These are phyloP conservation scores for Pleurostoma richardsiae DNA, from an alignment of 2,329 filamentous ascomycete species.

Conservation along the genomic window DNA sequence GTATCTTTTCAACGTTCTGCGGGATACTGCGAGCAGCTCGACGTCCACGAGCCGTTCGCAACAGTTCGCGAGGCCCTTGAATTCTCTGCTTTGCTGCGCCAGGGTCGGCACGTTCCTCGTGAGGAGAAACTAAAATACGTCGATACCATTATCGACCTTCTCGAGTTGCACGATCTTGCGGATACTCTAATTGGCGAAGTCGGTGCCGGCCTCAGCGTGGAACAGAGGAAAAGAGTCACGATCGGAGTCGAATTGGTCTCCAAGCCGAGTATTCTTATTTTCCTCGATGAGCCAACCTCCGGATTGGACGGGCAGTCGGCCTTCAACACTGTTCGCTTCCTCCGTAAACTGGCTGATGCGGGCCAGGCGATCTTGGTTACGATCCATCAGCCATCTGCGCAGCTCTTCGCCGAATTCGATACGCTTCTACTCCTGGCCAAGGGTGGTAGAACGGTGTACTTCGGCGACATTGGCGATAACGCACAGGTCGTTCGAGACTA, in stretches of 20 bases:
- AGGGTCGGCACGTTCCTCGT: conserved; percentile 50
- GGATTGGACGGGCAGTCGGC: conserved; percentile 70
- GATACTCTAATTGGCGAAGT: conserved; percentile 66
- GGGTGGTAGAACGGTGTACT: conserved; percentile 51
- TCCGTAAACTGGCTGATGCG: conserved; percentile 54
- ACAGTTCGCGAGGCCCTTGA: conserved; percentile 64
- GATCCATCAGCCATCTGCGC: conserved; percentile 38
- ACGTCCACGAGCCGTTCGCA: conserved; percentile 60
- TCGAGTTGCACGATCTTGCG: conserved; percentile 60
- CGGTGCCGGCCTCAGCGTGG: conserved; percentile 54
- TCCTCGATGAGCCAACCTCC: conserved; percentile 72
- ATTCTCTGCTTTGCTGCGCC: conserved; percentile 62
- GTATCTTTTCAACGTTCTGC: conserved; percentile 67
- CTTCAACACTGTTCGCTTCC: conserved; percentile 65
- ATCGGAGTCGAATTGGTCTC: conserved; percentile 72
- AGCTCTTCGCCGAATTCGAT: conserved; percentile 41
- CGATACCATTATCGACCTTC: conserved; percentile 66
- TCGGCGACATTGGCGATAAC: conserved; percentile 48
- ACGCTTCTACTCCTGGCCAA: conserved; percentile 47
- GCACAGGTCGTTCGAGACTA: conserved; percentile 51
- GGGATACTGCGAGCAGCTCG: conserved; percentile 67
- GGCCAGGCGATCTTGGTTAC: conserved; percentile 38
- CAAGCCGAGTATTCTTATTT: conserved; percentile 65
- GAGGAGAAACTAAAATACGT: conserved; percentile 73
- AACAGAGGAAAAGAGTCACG: conserved; percentile 52